Conservation (phyloP, 2,329 filamentous ascomycete species). For the Botryotinia globosa region DNA sequence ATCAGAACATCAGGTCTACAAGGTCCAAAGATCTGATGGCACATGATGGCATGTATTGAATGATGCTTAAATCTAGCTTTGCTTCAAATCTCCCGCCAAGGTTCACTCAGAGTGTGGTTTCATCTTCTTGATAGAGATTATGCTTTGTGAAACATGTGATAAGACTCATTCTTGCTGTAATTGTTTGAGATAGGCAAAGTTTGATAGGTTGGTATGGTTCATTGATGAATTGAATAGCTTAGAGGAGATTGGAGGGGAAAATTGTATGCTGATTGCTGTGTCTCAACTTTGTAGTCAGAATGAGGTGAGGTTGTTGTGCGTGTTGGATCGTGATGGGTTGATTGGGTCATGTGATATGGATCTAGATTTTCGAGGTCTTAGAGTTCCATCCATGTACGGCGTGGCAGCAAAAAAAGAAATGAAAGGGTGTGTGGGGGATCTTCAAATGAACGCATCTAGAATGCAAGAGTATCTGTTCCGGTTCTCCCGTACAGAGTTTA, state of each 20-base stretch:
- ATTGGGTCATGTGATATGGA: not conserved
- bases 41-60: not conserved
- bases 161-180: not conserved
- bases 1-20: not conserved
- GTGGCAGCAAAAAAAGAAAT: not conserved
- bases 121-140: not conserved
- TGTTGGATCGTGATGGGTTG: not conserved
- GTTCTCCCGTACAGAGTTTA: not conserved
- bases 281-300: not conserved
- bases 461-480: not conserved
- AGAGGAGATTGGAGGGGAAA: not conserved
- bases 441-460: not conserved
- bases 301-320: not conserved
- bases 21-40: not conserved
- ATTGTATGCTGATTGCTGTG: not conserved
- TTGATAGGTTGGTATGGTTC: not conserved
- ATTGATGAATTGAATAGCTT: not conserved
- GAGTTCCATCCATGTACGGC: not conserved
- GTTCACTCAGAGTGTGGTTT: not conserved
- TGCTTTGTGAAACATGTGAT: conserved; percentile 1
- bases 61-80: not conserved
- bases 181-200: not conserved
- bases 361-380: not conserved
- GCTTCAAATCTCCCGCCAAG: not conserved
- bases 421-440: not conserved